Evolutionary conservation across 1,139 yeast genomes (phyloP).

Genomic region (Taphrina wiesneri): DNA sequence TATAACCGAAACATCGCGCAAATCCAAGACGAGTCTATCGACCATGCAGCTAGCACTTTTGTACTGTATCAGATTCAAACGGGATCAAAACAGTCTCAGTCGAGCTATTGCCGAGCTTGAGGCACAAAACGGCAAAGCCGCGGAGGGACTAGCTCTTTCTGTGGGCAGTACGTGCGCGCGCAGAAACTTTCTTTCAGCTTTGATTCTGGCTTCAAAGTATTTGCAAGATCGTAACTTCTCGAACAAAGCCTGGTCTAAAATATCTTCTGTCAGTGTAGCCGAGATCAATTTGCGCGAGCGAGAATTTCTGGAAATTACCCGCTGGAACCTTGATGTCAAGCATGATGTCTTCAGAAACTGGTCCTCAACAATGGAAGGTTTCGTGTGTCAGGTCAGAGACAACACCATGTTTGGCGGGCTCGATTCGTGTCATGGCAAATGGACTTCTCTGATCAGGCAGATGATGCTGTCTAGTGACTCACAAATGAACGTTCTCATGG

Average conservation of each 20-base stretch:
- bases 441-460: conserved; percentile 5
- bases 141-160: not conserved
- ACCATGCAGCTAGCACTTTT: conserved; percentile 67
- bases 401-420: conserved; percentile 12
- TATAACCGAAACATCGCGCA: conserved; percentile 63
- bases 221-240: conserved; percentile 72
- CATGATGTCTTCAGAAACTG: conserved; percentile 13
- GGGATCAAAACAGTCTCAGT: conserved; percentile 35
- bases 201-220: conserved; percentile 71
- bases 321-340: conserved; percentile 20
- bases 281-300: conserved; percentile 59
- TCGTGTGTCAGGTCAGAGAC: conserved; percentile 15
- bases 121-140: not conserved
- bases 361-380: conserved; percentile 19
- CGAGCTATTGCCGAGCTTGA: conserved; percentile 24
- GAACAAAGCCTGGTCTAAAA: conserved; percentile 71
- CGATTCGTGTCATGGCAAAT: conserved; percentile 3
- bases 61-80: conserved; percentile 51
- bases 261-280: conserved; percentile 59
- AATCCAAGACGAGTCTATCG: conserved; percentile 67
- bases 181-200: conserved; percentile 63
- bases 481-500: not conserved
- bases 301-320: conserved; percentile 49
- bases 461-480: conserved; percentile 2
- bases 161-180: conserved; percentile 54